A percentile compares a stretch with the other conserved stretches of the same genome.
Conservation (phyloP, 768 basidiomycete genomes). For the Trametes gibbosa region DNA sequence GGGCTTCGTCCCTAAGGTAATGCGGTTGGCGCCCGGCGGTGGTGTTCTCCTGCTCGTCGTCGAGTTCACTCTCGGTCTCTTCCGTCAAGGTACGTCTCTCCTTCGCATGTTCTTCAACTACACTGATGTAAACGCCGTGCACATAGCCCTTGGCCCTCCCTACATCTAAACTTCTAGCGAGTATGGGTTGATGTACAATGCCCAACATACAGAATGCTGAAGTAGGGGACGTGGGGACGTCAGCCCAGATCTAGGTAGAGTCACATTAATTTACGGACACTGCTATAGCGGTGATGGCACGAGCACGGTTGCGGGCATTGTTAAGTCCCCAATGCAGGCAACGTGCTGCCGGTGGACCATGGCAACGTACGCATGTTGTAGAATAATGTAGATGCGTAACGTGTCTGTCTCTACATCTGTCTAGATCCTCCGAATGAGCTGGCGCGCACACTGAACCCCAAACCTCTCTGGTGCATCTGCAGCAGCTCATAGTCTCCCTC, state of each 20-base stretch:
- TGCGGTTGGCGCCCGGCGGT: conserved; percentile 93
- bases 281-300: background rate
- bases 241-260: too few relatives aligned
- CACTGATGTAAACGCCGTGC: too few relatives aligned
- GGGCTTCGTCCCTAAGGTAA: conserved; percentile 93
- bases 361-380: conserved; percentile 1
- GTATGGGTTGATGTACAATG: background rate
- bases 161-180: conserved; percentile 16
- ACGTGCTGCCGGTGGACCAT: background rate
- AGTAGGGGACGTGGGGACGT: too few relatives aligned
- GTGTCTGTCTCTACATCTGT: too few relatives aligned
- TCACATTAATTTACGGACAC: background rate
- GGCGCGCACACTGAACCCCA: background rate
- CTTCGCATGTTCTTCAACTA: too few relatives aligned
- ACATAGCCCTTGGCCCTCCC: conserved; percentile 27
- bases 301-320: background rate
- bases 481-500: too few relatives aligned
- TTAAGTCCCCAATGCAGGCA: background rate
- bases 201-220: background rate
- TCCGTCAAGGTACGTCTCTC: conserved; percentile 59
- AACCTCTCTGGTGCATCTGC: too few relatives aligned
- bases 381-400: background rate
- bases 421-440: background rate
- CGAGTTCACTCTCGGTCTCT: conserved; percentile 75
- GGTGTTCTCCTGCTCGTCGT: conserved; percentile 94